A percentile compares a stretch with the other conserved stretches of the same genome.
These are phyloP conservation scores for Colletotrichum liriopes DNA, from an alignment of 2,329 filamentous ascomycete genomes.

Conservation along the genomic window DNA sequence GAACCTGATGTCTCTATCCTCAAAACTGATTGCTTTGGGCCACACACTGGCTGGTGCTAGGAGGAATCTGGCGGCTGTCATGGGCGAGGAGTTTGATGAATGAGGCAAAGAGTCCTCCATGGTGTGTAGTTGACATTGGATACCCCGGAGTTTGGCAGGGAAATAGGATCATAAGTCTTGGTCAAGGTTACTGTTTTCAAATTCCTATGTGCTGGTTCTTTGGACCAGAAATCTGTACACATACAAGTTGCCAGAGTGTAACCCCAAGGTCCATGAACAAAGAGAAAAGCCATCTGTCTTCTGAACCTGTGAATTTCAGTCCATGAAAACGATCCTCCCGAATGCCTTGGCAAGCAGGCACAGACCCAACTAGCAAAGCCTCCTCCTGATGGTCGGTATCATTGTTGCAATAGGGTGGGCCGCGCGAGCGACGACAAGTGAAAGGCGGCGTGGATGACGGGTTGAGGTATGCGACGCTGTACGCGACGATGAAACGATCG, in stretches of 20 bases:
- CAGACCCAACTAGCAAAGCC: neutral
- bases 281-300: neutral
- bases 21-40: conserved; percentile 85
- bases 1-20: conserved; percentile 84
- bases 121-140: conserved; percentile 38
- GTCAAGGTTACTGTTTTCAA: conserved; percentile 31
- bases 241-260: conserved; percentile 24
- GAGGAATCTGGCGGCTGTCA: conserved; percentile 82
- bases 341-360: neutral
- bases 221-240: conserved; percentile 35
- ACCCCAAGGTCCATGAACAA: neutral
- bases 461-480: conserved; percentile 1
- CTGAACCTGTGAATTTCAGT: neutral
- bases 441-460: neutral
- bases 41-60: conserved; percentile 80
- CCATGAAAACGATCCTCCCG: neutral
- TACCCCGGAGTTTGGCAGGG: conserved; percentile 45
- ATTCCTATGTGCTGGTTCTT: conserved; percentile 40
- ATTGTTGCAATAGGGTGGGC: neutral
- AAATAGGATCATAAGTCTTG: neutral
- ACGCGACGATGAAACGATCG: neutral
- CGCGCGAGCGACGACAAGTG: conserved; percentile 4
- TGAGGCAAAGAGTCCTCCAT: neutral
- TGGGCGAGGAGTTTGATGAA: conserved; percentile 71
- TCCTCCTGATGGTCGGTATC: neutral